Percentiles rank a stretch among this genome's conserved stretches.
Conservation (phyloP, 805 yeast species). For the Barnettozyma vustinii region DNA sequence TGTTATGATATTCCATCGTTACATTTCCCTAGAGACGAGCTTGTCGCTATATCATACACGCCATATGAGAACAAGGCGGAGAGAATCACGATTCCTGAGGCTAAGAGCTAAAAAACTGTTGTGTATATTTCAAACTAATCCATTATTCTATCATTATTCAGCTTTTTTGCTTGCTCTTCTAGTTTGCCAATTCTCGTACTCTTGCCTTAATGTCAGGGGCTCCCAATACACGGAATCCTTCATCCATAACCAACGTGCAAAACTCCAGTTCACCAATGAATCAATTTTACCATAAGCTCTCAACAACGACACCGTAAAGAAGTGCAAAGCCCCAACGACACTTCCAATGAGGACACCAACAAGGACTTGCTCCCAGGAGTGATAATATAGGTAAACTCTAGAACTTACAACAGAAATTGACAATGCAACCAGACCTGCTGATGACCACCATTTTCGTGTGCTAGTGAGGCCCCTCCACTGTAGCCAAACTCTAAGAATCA, state of each 20-base stretch:
- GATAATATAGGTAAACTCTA: slow-evolving; percentile 75
- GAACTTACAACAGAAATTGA: slow-evolving; percentile 53
- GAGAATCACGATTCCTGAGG: slow-evolving; percentile 36
- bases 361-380: slow-evolving; percentile 63
- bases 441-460: slow-evolving; percentile 27
- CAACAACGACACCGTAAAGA: slow-evolving; percentile 41
- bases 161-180: slow-evolving; percentile 17
- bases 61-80: slow-evolving; percentile 75
- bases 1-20: slow-evolving; percentile 81
- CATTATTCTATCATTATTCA: background rate
- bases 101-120: slow-evolving; percentile 5
- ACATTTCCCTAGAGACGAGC: slow-evolving; percentile 72
- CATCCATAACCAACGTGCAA: slow-evolving; percentile 45
- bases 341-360: slow-evolving; percentile 68
- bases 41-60: slow-evolving; percentile 81
- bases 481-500: slow-evolving; percentile 37
- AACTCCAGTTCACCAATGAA: slow-evolving; percentile 55
- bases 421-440: slow-evolving; percentile 24
- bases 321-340: slow-evolving; percentile 54
- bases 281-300: slow-evolving; percentile 66
- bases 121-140: background rate
- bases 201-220: slow-evolving; percentile 43
- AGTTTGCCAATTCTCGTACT: slow-evolving; percentile 31
- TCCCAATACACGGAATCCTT: slow-evolving; percentile 56
- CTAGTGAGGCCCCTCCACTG: slow-evolving; percentile 36